Percentiles rank a stretch among this genome's conserved stretches.
These are phyloP conservation scores for Annulohypoxylon truncatum DNA, from an alignment of 2,329 filamentous ascomycete genomes.

Conservation along the genomic window DNA sequence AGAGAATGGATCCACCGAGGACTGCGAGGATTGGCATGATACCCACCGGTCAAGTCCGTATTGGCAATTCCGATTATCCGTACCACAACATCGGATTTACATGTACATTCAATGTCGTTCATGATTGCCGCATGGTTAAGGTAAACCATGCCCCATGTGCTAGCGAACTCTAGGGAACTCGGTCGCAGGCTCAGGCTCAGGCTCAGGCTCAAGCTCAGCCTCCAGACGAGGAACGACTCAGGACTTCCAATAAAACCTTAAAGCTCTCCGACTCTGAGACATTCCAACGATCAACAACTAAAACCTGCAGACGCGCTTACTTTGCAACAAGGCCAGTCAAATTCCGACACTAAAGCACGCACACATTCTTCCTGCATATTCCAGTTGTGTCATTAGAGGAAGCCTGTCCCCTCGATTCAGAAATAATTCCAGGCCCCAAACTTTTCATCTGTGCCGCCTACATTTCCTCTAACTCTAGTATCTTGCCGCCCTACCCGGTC, in stretches of 20 bases:
- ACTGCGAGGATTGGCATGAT: neutral
- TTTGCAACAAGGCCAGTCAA: constrained; percentile 26
- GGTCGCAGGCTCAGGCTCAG: constrained; percentile 12
- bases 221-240: neutral
- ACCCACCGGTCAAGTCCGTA: neutral
- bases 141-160: constrained; percentile 5
- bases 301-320: constrained; percentile 9
- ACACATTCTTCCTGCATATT: constrained; percentile 15
- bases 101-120: constrained; percentile 3
- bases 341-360: constrained; percentile 19
- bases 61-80: constrained; percentile 38
- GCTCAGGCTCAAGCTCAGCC: constrained; percentile 10
- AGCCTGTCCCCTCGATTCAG: constrained; percentile 3
- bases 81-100: constrained; percentile 27
- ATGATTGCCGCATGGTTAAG: constrained; percentile 25
- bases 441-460: neutral
- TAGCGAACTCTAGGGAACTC: neutral
- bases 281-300: constrained; percentile 14
- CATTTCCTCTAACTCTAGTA: constrained; percentile 1
- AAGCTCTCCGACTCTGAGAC: constrained; percentile 23
- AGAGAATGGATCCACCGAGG: neutral
- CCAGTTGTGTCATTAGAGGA: constrained; percentile 1
- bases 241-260: constrained; percentile 16
- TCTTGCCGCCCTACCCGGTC: constrained; percentile 4
- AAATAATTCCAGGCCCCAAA: neutral